A percentile compares a stretch with the other conserved stretches of the same genome.
Conservation (phyloP, 306 rosid species). For the Cercis canadensis region DNA sequence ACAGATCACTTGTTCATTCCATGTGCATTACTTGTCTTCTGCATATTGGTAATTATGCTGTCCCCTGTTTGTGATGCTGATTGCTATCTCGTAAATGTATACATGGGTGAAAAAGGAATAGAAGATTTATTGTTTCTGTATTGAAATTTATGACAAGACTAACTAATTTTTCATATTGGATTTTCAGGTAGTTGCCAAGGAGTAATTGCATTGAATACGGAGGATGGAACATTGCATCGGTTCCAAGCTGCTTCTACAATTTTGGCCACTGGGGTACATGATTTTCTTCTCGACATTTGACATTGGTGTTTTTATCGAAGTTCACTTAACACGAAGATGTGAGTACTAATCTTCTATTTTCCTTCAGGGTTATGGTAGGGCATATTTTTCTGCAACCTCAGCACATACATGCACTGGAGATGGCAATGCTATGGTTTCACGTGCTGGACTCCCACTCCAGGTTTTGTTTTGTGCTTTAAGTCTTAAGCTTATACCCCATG, state of each 20-base stretch:
- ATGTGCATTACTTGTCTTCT: too few relatives aligned
- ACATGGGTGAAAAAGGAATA: not conserved
- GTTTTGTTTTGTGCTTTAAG: slow-evolving; percentile 44
- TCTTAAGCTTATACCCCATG: slow-evolving; percentile 30
- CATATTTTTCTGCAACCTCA: slow-evolving; percentile 95
- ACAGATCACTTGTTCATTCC: too few relatives aligned
- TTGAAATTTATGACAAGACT: slow-evolving; percentile 4
- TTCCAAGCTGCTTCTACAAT: slow-evolving; percentile 88
- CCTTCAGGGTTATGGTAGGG: slow-evolving; percentile 87
- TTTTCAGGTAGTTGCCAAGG: slow-evolving; percentile 89
- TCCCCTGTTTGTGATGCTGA: not conserved
- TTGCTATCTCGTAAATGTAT: not conserved
- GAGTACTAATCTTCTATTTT: slow-evolving; percentile 26
- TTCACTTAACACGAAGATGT: slow-evolving; percentile 8
- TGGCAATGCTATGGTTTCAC: slow-evolving; percentile 97
- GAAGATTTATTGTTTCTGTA: not conserved
- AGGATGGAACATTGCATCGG: slow-evolving; percentile 93
- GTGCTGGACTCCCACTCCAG: slow-evolving; percentile 93
- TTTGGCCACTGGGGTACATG: slow-evolving; percentile 88
- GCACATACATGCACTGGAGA: slow-evolving; percentile 99
- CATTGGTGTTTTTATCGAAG: slow-evolving; percentile 7
- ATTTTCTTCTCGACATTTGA: slow-evolving; percentile 20
- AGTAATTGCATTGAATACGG: slow-evolving; percentile 85
- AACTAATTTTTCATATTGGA: slow-evolving; percentile 36
- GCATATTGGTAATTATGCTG: too few relatives aligned